Conservation (phyloP, 441 rosid genomes). For the Kokia cookei region DNA sequence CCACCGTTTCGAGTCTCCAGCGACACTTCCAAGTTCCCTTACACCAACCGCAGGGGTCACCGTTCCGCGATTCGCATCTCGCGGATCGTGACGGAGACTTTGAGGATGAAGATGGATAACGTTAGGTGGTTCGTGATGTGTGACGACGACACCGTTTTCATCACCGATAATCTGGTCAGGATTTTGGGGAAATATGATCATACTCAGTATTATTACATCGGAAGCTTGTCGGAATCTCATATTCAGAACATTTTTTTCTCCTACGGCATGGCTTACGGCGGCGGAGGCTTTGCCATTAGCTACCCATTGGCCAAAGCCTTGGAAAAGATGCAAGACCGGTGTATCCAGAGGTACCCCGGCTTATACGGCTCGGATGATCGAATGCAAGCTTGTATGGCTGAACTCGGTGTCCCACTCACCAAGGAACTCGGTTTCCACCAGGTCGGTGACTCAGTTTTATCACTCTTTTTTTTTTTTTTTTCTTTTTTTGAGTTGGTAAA, state of each 20-base stretch:
- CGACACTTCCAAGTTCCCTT: constrained; percentile 66
- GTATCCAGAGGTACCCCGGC: constrained; percentile 81
- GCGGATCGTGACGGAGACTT: constrained; percentile 81
- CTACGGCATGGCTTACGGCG: constrained; percentile 97
- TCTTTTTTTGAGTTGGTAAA: neutral
- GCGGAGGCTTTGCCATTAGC: constrained; percentile 95
- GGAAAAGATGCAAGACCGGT: constrained; percentile 72
- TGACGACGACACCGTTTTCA: constrained; percentile 90
- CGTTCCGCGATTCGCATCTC: constrained; percentile 93
- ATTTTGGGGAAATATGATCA: constrained; percentile 79
- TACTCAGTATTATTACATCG: constrained; percentile 82
- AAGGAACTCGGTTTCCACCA: constrained; percentile 96
- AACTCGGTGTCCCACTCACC: constrained; percentile 99
- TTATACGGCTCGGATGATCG: constrained; percentile 96
- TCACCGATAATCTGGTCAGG: constrained; percentile 73
- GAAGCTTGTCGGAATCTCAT: constrained; percentile 91
- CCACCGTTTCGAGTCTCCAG: constrained; percentile 72
- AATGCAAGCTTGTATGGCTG: constrained; percentile 99
- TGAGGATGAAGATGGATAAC: constrained; percentile 48
- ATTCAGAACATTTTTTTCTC: constrained; percentile 90
- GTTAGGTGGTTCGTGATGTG: constrained; percentile 99
- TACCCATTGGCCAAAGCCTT: constrained; percentile 86
- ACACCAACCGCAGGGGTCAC: constrained; percentile 76
- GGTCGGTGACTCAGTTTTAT: constrained; percentile 32
- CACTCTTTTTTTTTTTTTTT: no score